phyloP scores from a whole-genome alignment of 139 green algal genomes.

The Ostreobium quekettii region DNA sequence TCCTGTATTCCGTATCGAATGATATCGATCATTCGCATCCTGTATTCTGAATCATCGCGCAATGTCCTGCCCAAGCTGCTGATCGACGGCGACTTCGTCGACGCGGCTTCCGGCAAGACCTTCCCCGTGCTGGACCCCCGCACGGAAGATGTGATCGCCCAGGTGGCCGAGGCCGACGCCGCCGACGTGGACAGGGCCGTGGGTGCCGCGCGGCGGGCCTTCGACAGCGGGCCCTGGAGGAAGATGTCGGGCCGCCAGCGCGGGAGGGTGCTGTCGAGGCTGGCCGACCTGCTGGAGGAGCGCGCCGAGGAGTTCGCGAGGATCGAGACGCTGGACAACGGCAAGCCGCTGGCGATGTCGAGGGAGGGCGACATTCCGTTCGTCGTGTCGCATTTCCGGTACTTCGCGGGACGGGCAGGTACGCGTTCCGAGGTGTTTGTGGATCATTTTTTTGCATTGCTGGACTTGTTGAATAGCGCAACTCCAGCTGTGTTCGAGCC shows the following conservation, averaged over 20 bases:
- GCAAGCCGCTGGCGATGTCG: constrained; percentile 39
- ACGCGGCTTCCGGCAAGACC: constrained; percentile 31
- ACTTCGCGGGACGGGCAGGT: constrained; percentile 34
- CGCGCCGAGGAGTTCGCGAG: constrained; percentile 39
- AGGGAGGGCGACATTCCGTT: constrained; percentile 36
- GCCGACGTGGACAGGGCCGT: constrained; percentile 60
- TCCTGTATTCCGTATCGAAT: too few species aligned
- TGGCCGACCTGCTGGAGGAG: constrained; percentile 55
- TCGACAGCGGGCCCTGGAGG: constrained; percentile 57
- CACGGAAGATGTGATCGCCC: constrained; percentile 42
- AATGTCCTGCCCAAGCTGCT: too few species aligned
- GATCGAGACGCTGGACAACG: constrained; percentile 62
- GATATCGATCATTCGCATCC: too few species aligned
- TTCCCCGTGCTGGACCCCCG: constrained; percentile 45
- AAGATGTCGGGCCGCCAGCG: constrained; percentile 40
- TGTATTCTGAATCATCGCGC: too few species aligned
- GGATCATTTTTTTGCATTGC: neutral
- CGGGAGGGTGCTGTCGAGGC: constrained; percentile 41
- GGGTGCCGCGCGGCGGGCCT: constrained; percentile 47
- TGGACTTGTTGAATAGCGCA: constrained; percentile 1
- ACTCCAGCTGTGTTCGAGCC: constrained; percentile 16
- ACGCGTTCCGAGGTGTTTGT: neutral
- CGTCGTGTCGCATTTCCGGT: constrained; percentile 48
- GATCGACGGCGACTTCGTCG: constrained; percentile 57
- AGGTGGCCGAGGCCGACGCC: constrained; percentile 47